Percentiles rank a stretch among this genome's conserved stretches.
These are phyloP conservation scores for Ilyonectria sp. DNA, from an alignment of 2,329 filamentous ascomycete species.

Conservation along the genomic window DNA sequence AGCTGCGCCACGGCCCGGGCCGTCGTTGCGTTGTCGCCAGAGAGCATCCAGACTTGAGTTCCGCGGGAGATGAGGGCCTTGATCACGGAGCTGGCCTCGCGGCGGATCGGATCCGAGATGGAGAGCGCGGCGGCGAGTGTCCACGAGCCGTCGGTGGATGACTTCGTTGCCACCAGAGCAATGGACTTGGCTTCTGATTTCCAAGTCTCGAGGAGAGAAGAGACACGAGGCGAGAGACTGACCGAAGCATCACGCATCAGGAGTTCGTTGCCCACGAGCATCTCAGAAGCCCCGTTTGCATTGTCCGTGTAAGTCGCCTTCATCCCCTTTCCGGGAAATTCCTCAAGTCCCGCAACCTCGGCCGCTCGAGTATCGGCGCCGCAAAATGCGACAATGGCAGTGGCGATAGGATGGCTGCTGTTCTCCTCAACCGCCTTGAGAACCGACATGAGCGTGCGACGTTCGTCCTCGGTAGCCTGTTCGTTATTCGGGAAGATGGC, in stretches of 20 bases:
- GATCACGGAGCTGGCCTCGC: slow-evolving; percentile 78
- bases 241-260: slow-evolving; percentile 71
- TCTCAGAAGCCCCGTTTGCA: slow-evolving; percentile 56
- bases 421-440: slow-evolving; percentile 77
- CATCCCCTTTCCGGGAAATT: slow-evolving; percentile 81
- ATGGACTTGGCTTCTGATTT: slow-evolving; percentile 76
- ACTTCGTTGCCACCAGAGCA: slow-evolving; percentile 68
- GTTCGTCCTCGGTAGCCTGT: slow-evolving; percentile 40
- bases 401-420: slow-evolving; percentile 83
- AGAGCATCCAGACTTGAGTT: slow-evolving; percentile 91
- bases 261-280: slow-evolving; percentile 81
- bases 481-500: slow-evolving; percentile 55
- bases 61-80: slow-evolving; percentile 74
- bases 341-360: slow-evolving; percentile 66
- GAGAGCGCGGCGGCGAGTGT: slow-evolving; percentile 77
- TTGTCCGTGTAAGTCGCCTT: slow-evolving; percentile 65
- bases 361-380: slow-evolving; percentile 51
- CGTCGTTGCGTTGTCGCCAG: slow-evolving; percentile 90
- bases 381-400: slow-evolving; percentile 78
- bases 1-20: slow-evolving; percentile 83
- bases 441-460: slow-evolving; percentile 63
- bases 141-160: slow-evolving; percentile 53
- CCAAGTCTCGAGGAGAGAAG: slow-evolving; percentile 66
- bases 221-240: slow-evolving; percentile 53
- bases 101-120: slow-evolving; percentile 85